phyloP scores from a whole-genome alignment of 2,329 filamentous ascomycete species.

The Monosporascus sp. region DNA sequence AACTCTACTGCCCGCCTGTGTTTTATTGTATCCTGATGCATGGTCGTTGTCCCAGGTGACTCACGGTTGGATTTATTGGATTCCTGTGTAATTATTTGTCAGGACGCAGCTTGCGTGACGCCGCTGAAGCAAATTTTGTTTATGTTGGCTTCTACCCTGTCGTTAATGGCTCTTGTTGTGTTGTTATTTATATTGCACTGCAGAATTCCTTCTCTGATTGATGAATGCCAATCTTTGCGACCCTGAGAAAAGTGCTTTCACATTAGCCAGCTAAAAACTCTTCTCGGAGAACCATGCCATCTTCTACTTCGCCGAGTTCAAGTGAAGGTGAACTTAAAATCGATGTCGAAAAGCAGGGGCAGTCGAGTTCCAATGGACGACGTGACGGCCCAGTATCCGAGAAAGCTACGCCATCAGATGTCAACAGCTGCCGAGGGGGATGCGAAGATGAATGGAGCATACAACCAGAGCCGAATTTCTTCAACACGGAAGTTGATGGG shows the following conservation, averaged over 20 bases:
- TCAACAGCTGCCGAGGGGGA: conserved; percentile 1
- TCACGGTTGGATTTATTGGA: neutral
- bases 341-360: conserved; percentile 20
- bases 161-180: neutral
- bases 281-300: conserved; percentile 8
- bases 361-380: neutral
- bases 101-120: too few relatives aligned
- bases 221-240: too few relatives aligned
- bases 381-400: neutral
- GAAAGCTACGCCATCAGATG: neutral
- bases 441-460: conserved; percentile 9
- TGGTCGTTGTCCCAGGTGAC: neutral
- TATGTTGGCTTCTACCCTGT: neutral
- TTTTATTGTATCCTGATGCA: neutral
- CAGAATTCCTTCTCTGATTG: too few relatives aligned
- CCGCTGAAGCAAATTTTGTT: neutral
- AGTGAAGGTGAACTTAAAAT: conserved; percentile 16
- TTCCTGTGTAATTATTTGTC: too few relatives aligned
- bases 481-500: conserved; percentile 17
- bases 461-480: conserved; percentile 16
- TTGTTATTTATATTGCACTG: neutral
- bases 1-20: neutral
- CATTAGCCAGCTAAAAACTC: neutral
- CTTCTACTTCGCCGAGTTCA: conserved; percentile 12
- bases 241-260: neutral